These are phyloP conservation scores for Phialophora macrospora DNA, from an alignment of 2,329 filamentous ascomycete genomes.

Conservation along the genomic window DNA sequence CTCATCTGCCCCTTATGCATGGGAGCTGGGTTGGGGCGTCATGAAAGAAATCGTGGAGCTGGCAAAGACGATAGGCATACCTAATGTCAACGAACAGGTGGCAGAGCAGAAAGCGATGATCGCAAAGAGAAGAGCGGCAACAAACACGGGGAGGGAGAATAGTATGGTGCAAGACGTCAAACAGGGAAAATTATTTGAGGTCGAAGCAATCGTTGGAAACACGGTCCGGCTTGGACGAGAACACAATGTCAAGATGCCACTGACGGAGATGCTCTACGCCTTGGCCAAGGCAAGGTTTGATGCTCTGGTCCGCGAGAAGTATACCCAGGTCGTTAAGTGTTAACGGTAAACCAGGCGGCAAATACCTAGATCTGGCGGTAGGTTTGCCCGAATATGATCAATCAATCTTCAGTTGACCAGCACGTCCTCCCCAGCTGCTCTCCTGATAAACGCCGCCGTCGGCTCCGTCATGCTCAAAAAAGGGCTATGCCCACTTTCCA, in stretches of 20 bases:
- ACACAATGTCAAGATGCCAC: constrained; percentile 50
- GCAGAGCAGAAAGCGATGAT: constrained; percentile 53
- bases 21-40: constrained; percentile 53
- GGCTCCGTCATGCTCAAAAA: constrained; percentile 19
- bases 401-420: constrained; percentile 1
- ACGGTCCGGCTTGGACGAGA: constrained; percentile 57
- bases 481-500: constrained; percentile 21
- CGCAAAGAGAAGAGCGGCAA: constrained; percentile 45
- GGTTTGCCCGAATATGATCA: too few species aligned
- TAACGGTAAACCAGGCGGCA: neutral
- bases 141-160: constrained; percentile 46
- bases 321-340: neutral
- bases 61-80: constrained; percentile 51
- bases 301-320: constrained; percentile 24
- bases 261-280: constrained; percentile 39
- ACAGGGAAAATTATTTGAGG: constrained; percentile 60
- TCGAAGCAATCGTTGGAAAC: constrained; percentile 62
- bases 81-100: constrained; percentile 50
- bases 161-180: constrained; percentile 59
- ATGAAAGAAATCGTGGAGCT: constrained; percentile 54
- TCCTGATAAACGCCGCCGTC: constrained; percentile 19
- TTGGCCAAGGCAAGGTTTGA: constrained; percentile 40
- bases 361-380: neutral
- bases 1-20: constrained; percentile 44
- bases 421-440: constrained; percentile 15